phyloP scores from a whole-genome alignment of 139 green algal species.

The Edaphochlamys debaryana region DNA sequence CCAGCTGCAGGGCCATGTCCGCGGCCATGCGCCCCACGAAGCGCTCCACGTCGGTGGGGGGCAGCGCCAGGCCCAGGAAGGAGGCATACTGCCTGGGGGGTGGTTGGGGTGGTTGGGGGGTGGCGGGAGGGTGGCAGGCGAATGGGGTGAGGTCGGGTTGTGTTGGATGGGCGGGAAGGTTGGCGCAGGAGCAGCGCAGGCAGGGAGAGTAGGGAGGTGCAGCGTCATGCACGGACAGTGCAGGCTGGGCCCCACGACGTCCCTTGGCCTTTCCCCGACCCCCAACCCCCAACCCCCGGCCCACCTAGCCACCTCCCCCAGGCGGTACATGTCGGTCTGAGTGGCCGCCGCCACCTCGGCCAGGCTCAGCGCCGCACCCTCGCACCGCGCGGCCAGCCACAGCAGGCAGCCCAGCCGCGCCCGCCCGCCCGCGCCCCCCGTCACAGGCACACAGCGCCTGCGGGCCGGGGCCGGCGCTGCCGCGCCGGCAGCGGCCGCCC shows the following conservation, averaged over 20 bases:
- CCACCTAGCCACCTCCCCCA: constrained; percentile 11
- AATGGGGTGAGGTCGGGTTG: neutral
- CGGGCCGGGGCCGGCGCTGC: neutral
- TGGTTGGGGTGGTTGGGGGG: neutral
- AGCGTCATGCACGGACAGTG: too few relatives aligned
- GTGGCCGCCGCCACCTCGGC: constrained; percentile 19
- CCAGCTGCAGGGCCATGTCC: too few relatives aligned
- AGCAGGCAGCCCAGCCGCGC: constrained; percentile 20
- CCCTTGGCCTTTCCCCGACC: too few relatives aligned
- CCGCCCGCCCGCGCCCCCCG: neutral
- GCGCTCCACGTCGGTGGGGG: constrained; percentile 19
- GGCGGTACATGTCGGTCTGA: neutral
- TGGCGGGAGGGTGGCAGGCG: neutral
- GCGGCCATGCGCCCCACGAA: constrained; percentile 10
- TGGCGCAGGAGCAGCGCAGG: neutral
- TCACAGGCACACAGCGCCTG: neutral
- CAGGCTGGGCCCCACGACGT: too few relatives aligned
- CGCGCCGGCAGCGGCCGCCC: neutral
- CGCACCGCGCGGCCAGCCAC: neutral
- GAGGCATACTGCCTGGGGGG: neutral
- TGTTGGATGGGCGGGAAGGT: neutral
- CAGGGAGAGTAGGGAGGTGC: neutral
- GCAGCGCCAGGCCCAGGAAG: constrained; percentile 20
- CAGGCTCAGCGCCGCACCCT: constrained; percentile 8
- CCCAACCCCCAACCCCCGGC: neutral